Percentiles rank a stretch among this genome's conserved stretches.
Conservation (phyloP, 2,329 filamentous ascomycete genomes). For the Claviceps monticola region DNA sequence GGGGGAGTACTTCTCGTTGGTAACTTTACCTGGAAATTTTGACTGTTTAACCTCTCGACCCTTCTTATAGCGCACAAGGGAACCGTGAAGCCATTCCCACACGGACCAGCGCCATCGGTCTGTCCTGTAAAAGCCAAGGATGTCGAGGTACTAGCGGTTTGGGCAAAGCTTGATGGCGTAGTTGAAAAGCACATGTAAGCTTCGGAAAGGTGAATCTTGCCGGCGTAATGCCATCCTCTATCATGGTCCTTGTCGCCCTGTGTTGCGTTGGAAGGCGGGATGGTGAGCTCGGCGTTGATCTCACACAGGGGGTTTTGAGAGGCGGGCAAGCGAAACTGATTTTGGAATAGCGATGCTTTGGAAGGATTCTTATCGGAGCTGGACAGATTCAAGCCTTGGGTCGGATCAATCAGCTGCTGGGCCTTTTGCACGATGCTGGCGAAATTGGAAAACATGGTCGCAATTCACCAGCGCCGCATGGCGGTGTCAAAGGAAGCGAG, state of each 20-base stretch:
- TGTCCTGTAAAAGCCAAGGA: constrained; percentile 82
- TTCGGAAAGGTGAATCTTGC: constrained; percentile 87
- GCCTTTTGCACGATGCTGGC: constrained; percentile 87
- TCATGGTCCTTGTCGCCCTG: constrained; percentile 59
- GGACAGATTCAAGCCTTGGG: constrained; percentile 58
- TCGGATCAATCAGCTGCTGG: constrained; percentile 86
- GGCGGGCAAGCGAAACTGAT: constrained; percentile 88
- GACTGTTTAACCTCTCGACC: constrained; percentile 85
- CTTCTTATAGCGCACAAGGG: constrained; percentile 82
- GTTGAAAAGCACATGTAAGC: constrained; percentile 95
- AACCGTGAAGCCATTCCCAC: constrained; percentile 90
- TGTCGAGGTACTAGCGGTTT: constrained; percentile 62
- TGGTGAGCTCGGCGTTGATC: constrained; percentile 89
- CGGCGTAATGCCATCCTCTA: constrained; percentile 75
- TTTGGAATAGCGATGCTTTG: constrained; percentile 85
- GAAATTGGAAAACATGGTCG: constrained; percentile 45
- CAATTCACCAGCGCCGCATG: constrained; percentile 27
- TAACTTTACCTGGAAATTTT: constrained; percentile 54
- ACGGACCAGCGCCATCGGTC: constrained; percentile 82
- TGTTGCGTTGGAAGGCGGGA: constrained; percentile 57
- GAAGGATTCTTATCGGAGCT: constrained; percentile 70
- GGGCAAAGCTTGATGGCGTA: constrained; percentile 73
- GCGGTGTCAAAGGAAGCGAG: constrained; percentile 11
- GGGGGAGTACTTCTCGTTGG: not conserved
- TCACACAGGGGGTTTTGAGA: constrained; percentile 89